Conservation (phyloP, 1,284 basidiomycete species). For the Boletellus sp. region DNA sequence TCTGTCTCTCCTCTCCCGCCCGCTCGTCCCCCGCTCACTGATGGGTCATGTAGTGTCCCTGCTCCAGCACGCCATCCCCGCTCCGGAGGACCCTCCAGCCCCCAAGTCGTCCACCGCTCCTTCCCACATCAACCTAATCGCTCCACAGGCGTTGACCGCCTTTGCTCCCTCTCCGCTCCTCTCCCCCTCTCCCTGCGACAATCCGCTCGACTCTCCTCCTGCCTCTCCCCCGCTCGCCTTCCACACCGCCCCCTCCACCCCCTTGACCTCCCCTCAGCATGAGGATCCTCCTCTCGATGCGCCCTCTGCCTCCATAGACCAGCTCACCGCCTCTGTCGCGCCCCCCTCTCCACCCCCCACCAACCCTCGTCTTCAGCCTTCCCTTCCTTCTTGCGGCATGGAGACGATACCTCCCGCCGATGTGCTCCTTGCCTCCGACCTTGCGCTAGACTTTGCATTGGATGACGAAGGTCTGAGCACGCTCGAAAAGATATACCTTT, state of each 20-base stretch:
- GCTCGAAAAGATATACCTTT: constrained; percentile 92
- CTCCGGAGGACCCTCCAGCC: constrained; percentile 11
- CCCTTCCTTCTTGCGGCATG: constrained; percentile 20
- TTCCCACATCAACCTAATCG: constrained; percentile 28
- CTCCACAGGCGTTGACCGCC: constrained; percentile 27
- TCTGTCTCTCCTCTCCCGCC: constrained; percentile 14
- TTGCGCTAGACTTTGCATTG: constrained; percentile 49
- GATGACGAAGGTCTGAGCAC: constrained; percentile 77
- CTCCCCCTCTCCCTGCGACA: constrained; percentile 27
- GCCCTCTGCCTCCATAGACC: constrained; percentile 16
- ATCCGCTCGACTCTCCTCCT: constrained; percentile 32
- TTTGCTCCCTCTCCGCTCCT: constrained; percentile 22
- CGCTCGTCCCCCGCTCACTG: constrained; percentile 12
- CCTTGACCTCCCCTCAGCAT: constrained; percentile 31
- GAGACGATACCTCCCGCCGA: constrained; percentile 32
- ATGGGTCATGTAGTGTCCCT: constrained; percentile 36
- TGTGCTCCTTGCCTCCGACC: constrained; percentile 33
- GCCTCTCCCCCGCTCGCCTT: constrained; percentile 34
- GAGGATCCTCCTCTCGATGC: constrained; percentile 29
- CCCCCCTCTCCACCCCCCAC: constrained; percentile 26
- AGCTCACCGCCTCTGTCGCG: constrained; percentile 13
- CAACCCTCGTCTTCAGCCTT: constrained; percentile 11
- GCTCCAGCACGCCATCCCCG: constrained; percentile 27
- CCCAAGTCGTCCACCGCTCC: constrained; percentile 19
- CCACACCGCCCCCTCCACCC: constrained; percentile 35